Base-by-base conservation (phyloP, 2,329 filamentous ascomycete species). In the Penicillium sclerotigenum region DNA sequence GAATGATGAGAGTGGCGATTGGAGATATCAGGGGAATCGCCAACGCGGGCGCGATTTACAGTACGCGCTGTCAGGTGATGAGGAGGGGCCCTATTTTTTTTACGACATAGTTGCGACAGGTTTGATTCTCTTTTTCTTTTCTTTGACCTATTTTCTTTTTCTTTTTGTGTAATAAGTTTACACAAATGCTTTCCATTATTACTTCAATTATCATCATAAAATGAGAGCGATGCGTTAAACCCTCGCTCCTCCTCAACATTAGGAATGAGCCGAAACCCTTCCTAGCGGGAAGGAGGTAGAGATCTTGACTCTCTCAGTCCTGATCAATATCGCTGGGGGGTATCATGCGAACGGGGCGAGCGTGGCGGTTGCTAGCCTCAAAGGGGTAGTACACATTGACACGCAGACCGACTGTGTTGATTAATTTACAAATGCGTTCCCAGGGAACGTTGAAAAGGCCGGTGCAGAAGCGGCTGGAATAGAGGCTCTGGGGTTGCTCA, bases 401-500 rank as follows among this genome's bases (percentile, higher is more conserved):
- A 10, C 65, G 63, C 36, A 78, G 52, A 28, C 71, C 71, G 4
- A 74, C 66, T 0, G 66, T 62, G 50, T 77, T 70, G 36, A 86
- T 50, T 1, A 81, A 68, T 5, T 58, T 61, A 54, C 72, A 74
- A 0, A 82, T 83, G 33, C 71, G 65, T 53, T 73, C 68, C 84
- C 84, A 87, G 13, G 76, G 71, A 26, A 86, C 81, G 0, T 69
- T 72, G 65, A 87, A 87, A 33, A 80, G 68, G 0, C 81, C 83
- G 26, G 81, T 80, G 63, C 86, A 86, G 60, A 87, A 83, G 56
- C 77, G 77, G 59, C 80, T 82, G 53, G 81, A 79, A 56, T 77
- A 76, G 0, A 84, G 59, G 16, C n/a, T 24, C 5, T 13, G 16
- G 6, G 52, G 52, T 20, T 18, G 37, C 9, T 49, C 45, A 10